Evolutionary conservation across 1,139 yeast species (phyloP).

Genomic region (Hansenula sp.): DNA sequence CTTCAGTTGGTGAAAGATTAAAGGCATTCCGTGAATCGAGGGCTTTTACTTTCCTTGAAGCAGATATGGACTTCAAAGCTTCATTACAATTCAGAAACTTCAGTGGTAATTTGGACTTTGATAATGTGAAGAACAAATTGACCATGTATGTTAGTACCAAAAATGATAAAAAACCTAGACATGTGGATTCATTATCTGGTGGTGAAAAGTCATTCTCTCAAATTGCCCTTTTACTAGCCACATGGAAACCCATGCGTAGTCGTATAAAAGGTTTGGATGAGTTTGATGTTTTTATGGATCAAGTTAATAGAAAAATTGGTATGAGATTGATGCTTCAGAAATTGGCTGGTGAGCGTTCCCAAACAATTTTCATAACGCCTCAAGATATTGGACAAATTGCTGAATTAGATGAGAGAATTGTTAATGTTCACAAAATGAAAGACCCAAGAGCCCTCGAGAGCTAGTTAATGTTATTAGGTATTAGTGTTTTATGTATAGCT

Average conservation of each 20-base stretch:
- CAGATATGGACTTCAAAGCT: constrained; percentile 49
- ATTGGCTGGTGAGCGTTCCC: constrained; percentile 59
- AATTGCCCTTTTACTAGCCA: constrained; percentile 78
- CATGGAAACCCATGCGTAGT: constrained; percentile 92
- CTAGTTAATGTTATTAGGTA: too few relatives aligned
- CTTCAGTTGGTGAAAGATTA: constrained; percentile 44
- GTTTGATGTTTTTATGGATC: constrained; percentile 98
- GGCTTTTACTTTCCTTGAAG: constrained; percentile 36
- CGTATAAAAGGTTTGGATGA: constrained; percentile 90
- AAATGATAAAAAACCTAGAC: constrained; percentile 53
- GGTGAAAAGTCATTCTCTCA: constrained; percentile 97
- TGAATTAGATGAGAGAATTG: constrained; percentile 56
- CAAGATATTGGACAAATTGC: constrained; percentile 82
- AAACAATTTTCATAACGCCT: constrained; percentile 91
- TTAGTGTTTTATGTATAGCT: not conserved
- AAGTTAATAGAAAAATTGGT: constrained; percentile 80
- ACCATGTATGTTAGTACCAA: constrained; percentile 55
- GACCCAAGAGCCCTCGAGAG: constrained; percentile 27
- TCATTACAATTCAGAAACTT: constrained; percentile 69
- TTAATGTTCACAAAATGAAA: constrained; percentile 64
- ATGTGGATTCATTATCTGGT: constrained; percentile 85
- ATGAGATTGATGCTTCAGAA: constrained; percentile 70
- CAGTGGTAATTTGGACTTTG: constrained; percentile 65
- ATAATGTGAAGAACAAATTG: constrained; percentile 46
- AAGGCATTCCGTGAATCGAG: constrained; percentile 46